Evolutionary conservation across 306 rosid genomes (phyloP).

Genomic region (Rosa lucieae): DNA sequence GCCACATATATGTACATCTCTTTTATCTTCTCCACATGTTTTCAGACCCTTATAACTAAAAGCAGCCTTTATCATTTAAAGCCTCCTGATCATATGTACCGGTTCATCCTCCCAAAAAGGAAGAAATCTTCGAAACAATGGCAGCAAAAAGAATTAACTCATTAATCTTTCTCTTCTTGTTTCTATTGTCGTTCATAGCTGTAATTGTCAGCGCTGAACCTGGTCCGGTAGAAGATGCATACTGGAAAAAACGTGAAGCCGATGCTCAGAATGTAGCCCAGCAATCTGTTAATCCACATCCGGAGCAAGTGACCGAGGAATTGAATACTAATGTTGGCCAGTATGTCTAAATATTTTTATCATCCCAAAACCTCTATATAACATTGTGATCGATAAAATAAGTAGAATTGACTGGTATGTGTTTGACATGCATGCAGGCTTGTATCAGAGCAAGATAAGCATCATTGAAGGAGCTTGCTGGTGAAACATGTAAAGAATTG

Average conservation of each 20-base stretch:
- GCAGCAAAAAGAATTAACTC: not conserved
- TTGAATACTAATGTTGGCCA: slow-evolving; percentile 33
- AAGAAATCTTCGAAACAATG: slow-evolving; percentile 6
- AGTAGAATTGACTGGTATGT: not conserved
- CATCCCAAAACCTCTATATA: too few relatives aligned
- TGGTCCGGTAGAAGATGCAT: slow-evolving; percentile 28
- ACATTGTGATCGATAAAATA: not conserved
- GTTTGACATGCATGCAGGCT: slow-evolving; percentile 31
- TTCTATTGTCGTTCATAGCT: slow-evolving; percentile 32
- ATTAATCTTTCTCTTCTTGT: not conserved
- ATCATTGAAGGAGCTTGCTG: not conserved
- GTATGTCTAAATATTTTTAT: slow-evolving; percentile 30
- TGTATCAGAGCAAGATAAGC: not conserved
- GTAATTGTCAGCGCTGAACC: slow-evolving; percentile 30
- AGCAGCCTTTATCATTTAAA: not conserved
- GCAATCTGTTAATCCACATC: slow-evolving; percentile 32
- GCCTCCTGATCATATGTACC: not conserved
- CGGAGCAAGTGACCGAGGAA: slow-evolving; percentile 41
- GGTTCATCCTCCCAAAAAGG: not conserved
- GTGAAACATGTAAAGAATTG: not conserved
- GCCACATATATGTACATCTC: not conserved
- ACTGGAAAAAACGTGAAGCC: slow-evolving; percentile 51
- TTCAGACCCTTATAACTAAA: not conserved
- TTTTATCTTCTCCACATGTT: not conserved
- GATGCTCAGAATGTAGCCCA: slow-evolving; percentile 28